phyloP scores from a whole-genome alignment of 208 protist species.

The Crithidia mellificae region DNA sequence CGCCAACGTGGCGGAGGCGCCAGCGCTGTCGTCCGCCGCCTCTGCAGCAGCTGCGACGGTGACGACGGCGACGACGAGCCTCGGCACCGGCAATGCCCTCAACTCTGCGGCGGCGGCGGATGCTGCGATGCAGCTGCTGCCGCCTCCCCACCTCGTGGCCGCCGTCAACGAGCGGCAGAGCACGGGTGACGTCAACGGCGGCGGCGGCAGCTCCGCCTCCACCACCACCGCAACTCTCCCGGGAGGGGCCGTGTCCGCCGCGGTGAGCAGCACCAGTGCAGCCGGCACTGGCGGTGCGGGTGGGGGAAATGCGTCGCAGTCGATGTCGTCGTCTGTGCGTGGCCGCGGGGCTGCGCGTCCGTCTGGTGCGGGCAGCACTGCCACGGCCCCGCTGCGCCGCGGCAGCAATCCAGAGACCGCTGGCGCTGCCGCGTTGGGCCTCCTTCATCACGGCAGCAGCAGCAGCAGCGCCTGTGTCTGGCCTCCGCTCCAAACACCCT shows the following conservation, averaged over 20 bases:
- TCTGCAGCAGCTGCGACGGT: not conserved
- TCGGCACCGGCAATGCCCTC: too few relatives aligned
- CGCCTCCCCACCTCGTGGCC: conserved; percentile 22
- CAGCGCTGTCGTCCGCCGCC: conserved; percentile 7
- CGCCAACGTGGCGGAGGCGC: conserved; percentile 4
- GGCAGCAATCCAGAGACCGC: conserved; percentile 4
- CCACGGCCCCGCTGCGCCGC: not conserved
- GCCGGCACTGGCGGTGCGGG: too few relatives aligned
- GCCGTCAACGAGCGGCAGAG: conserved; percentile 5
- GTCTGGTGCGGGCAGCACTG: not conserved
- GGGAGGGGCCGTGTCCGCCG: too few relatives aligned
- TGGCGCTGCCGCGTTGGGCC: too few relatives aligned
- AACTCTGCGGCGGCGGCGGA: not conserved
- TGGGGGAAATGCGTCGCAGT: too few relatives aligned
- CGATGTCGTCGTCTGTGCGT: not conserved
- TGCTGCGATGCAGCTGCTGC: conserved; percentile 11
- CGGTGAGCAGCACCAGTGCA: not conserved
- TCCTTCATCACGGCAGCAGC: not conserved
- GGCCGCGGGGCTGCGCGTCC: not conserved
- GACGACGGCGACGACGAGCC: too few relatives aligned
- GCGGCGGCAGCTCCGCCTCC: not conserved
- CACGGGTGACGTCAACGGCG: not conserved
- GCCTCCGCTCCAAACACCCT: not conserved
- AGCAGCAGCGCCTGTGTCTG: not conserved
- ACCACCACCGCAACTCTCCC: too few relatives aligned